phyloP scores from a whole-genome alignment of 2,329 filamentous ascomycete genomes.

The Dactylellina cionopaga region DNA sequence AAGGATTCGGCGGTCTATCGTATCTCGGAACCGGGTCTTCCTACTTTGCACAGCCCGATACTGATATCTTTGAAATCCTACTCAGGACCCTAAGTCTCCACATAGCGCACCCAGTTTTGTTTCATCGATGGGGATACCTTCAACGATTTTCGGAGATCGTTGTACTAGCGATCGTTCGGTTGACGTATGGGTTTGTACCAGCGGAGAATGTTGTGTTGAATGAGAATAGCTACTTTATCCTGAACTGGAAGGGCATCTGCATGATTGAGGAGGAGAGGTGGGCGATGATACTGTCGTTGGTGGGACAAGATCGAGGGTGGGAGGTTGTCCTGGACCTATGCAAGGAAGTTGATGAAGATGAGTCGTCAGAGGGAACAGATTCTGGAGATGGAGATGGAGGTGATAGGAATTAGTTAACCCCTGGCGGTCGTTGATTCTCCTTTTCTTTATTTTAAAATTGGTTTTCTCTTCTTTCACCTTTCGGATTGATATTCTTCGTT shows the following conservation, averaged over 20 bases:
- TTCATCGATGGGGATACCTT: constrained; percentile 33
- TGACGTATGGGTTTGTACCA: constrained; percentile 22
- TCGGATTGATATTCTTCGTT: too few species aligned
- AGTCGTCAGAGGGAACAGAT: constrained; percentile 22
- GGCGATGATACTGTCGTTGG: constrained; percentile 27
- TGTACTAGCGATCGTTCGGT: constrained; percentile 23
- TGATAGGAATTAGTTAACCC: not conserved
- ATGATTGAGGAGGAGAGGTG: constrained; percentile 45
- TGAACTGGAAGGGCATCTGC: constrained; percentile 40
- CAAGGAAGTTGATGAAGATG: constrained; percentile 18
- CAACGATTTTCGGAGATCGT: constrained; percentile 44
- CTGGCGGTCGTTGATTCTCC: too few species aligned
- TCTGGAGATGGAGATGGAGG: constrained; percentile 17
- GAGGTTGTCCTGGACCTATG: constrained; percentile 34
- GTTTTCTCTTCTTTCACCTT: too few species aligned
- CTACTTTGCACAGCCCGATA: constrained; percentile 9
- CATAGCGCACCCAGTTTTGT: constrained; percentile 38
- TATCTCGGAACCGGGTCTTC: constrained; percentile 5
- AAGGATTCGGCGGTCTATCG: not conserved
- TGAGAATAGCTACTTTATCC: constrained; percentile 20
- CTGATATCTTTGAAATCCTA: constrained; percentile 27
- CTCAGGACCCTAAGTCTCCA: constrained; percentile 22
- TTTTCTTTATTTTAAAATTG: too few species aligned
- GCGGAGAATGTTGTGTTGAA: constrained; percentile 16
- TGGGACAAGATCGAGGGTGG: constrained; percentile 35